Evolutionary conservation across 345 rosid genomes (phyloP), one percentile per base, ranked within the genome.

Genomic region (Gossypium thurberi): DNA sequence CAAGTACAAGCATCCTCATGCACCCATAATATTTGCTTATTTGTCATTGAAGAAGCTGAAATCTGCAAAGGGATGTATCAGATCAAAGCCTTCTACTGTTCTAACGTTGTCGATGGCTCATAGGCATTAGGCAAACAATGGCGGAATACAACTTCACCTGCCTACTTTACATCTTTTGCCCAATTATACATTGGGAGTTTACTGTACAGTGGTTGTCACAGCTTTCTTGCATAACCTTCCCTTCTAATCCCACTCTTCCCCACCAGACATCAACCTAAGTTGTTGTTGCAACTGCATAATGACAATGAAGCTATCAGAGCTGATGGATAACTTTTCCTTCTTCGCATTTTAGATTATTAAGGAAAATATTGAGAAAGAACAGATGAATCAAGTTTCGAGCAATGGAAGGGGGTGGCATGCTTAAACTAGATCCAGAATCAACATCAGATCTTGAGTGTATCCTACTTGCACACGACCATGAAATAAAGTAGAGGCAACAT

Each of bases 201-300:
- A 64, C 78, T 75, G 60, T 73, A 82, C 81, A 50, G 52, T 46
- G 10, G 51, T 2, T 13, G 28, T 71, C 47, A 28, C 48, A 46
- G 70, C 61, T 75, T 60, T 77, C 80, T 84, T 70, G 83, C 58
- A 61, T 82, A 78, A 33, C 76, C 76, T 78, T 83, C 88, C 56
- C 76, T 74, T 75, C 78, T 70, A 20, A 80, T 84, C 28, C 87
- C 90, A 52, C 82, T 83, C 86, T 78, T 85, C 85, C 21, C 77
- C 86, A 33, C 79, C 85, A n/a, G 86, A 75, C 75, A 82, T 47
- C 57, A 83, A 77, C 76, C 77, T 88, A 71, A 90, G 66, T 81
- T 85, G 93, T 76, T 85, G 88, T 65, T 81, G 95, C 80, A 91
- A 76, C 97, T 91, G 93, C 67, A 68, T 72, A 51, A 76, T 26